These are phyloP conservation scores for Ensete glaucum DNA, from an alignment of 176 grass and related monocot genomes.

Conservation along the genomic window DNA sequence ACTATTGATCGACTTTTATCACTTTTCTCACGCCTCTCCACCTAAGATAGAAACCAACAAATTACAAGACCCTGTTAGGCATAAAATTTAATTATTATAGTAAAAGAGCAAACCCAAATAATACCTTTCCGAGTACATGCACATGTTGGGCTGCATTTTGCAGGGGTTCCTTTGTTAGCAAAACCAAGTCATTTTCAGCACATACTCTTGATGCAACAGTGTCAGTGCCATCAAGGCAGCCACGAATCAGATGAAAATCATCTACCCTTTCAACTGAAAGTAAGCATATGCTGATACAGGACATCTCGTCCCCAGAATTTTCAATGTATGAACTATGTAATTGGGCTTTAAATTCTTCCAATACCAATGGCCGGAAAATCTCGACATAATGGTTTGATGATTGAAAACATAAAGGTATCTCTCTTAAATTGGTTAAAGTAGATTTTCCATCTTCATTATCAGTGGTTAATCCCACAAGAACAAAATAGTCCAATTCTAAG, in stretches of 20 bases:
- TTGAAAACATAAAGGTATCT: conserved; percentile 70
- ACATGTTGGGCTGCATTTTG: conserved; percentile 50
- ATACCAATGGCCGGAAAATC: conserved; percentile 91
- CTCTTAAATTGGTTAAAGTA: conserved; percentile 36
- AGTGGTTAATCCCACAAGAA: conserved; percentile 52
- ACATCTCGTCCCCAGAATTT: conserved; percentile 63
- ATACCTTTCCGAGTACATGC: conserved; percentile 90
- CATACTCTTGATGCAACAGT: conserved; percentile 47
- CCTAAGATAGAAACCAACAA: conserved; percentile 43
- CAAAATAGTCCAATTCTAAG: conserved; percentile 85
- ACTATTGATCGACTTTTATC: conserved; percentile 58
- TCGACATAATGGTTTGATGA: conserved; percentile 74
- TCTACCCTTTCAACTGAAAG: conserved; percentile 91
- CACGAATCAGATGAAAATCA: conserved; percentile 82
- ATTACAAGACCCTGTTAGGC: conserved; percentile 16
- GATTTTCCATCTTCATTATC: conserved; percentile 32
- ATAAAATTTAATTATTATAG: conserved; percentile 13
- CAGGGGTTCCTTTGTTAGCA: conserved; percentile 71
- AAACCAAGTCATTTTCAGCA: conserved; percentile 81
- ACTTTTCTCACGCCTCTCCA: conserved; percentile 64
- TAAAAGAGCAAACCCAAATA: background rate
- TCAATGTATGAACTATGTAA: conserved; percentile 65
- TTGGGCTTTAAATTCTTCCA: conserved; percentile 96
- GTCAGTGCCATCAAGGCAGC: conserved; percentile 51
- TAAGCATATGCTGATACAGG: conserved; percentile 52